These are phyloP conservation scores for Lepidium didymum DNA, from an alignment of 345 rosid species.

Conservation along the genomic window DNA sequence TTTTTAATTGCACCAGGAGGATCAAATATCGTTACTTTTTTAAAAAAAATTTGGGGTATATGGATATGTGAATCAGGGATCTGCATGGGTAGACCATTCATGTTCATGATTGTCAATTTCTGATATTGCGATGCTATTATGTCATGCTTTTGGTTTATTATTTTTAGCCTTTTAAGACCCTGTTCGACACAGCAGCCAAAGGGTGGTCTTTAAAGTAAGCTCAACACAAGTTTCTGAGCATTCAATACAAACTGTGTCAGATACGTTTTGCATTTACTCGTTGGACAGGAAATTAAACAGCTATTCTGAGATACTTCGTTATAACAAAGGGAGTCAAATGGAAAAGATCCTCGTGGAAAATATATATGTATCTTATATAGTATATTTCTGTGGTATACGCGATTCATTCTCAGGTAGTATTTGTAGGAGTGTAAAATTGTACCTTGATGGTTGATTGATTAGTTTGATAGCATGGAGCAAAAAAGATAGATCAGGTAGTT, in stretches of 20 bases:
- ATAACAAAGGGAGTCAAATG: no score
- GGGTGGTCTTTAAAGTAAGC: background rate
- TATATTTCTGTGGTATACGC: background rate
- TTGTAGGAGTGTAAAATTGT: no score
- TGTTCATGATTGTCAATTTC: slow-evolving; percentile 33
- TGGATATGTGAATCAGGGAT: background rate
- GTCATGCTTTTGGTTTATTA: slow-evolving; percentile 58
- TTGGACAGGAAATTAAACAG: background rate
- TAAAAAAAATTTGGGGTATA: no score
- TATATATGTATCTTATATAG: background rate
- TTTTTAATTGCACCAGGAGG: no score
- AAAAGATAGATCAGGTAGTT: background rate
- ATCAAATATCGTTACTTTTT: no score
- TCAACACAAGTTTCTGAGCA: background rate
- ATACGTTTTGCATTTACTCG: background rate
- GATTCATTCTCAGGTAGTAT: background rate
- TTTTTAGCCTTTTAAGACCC: slow-evolving; percentile 71
- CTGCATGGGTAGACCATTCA: background rate
- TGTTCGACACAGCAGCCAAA: slow-evolving; percentile 2
- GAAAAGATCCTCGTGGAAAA: background rate
- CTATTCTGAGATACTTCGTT: background rate
- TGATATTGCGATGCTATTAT: background rate
- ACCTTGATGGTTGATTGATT: background rate
- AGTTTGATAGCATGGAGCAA: background rate
- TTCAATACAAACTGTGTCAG: background rate